These are phyloP conservation scores for Taphrina pruni DNA, from an alignment of 1,139 yeast genomes.

Conservation along the genomic window DNA sequence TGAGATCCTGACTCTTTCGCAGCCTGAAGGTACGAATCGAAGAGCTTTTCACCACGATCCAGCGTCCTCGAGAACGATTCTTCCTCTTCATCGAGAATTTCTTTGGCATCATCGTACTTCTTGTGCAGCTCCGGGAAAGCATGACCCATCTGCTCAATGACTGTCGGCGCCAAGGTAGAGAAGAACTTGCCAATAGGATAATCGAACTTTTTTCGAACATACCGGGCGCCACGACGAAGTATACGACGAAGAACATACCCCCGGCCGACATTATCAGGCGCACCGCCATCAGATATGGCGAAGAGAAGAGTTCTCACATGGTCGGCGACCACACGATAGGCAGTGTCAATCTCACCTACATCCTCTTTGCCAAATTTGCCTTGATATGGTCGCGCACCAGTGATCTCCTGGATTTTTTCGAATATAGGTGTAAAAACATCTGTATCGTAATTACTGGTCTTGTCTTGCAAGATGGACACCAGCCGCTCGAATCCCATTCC, in stretches of 20 bases:
- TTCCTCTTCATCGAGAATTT: slow-evolving; percentile 94
- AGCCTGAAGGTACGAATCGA: slow-evolving; percentile 81
- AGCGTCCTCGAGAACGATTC: slow-evolving; percentile 90
- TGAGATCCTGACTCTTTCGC: slow-evolving; percentile 74
- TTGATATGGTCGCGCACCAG: slow-evolving; percentile 86
- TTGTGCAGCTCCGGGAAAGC: slow-evolving; percentile 82
- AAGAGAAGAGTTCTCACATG: slow-evolving; percentile 96
- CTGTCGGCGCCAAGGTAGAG: slow-evolving; percentile 88
- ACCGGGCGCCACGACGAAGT: slow-evolving; percentile 96
- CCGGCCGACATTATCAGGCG: slow-evolving; percentile 98
- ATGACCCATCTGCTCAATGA: slow-evolving; percentile 83
- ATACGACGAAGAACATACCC: slow-evolving; percentile 97
- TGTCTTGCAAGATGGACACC: slow-evolving; percentile 90
- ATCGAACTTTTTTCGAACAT: slow-evolving; percentile 93
- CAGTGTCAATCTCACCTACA: slow-evolving; percentile 92
- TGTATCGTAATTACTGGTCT: slow-evolving; percentile 91
- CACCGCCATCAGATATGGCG: slow-evolving; percentile 98
- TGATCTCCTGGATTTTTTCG: slow-evolving; percentile 81
- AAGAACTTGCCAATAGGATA: slow-evolving; percentile 94
- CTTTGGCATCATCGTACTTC: slow-evolving; percentile 77
- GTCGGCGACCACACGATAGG: slow-evolving; percentile 96
- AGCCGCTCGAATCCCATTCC: slow-evolving; percentile 99
- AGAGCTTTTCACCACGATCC: slow-evolving; percentile 96
- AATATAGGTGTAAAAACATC: slow-evolving; percentile 93
- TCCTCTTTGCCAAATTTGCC: slow-evolving; percentile 95